Conservation (phyloP, 2,329 filamentous ascomycete species). For the Fusarium pseudocircinatum region DNA sequence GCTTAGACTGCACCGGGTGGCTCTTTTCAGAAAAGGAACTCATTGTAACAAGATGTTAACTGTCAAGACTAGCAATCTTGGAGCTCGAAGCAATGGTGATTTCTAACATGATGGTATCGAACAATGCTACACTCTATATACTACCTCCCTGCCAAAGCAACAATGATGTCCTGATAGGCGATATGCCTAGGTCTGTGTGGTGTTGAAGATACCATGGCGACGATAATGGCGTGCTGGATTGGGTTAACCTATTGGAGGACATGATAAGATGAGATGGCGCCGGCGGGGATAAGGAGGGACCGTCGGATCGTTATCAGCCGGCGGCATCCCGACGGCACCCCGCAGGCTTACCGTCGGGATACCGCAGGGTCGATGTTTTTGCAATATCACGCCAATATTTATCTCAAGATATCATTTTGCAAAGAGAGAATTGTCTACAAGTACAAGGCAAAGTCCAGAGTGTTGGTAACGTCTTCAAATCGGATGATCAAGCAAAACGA, state of each 20-base stretch:
- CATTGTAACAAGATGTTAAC: background rate
- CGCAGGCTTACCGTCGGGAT: slow-evolving; percentile 15
- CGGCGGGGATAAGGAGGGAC: background rate
- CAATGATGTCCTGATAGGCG: background rate
- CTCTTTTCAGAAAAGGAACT: slow-evolving; percentile 23
- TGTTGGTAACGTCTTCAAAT: fast-evolving
- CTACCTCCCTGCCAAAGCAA: background rate
- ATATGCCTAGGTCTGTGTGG: background rate
- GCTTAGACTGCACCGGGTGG: background rate
- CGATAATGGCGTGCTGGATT: slow-evolving; percentile 41
- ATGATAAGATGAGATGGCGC: background rate
- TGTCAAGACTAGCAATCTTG: background rate
- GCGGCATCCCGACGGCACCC: slow-evolving; percentile 26
- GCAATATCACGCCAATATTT: background rate
- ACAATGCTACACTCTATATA: background rate
- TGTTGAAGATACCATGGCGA: slow-evolving; percentile 37
- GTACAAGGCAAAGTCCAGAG: background rate
- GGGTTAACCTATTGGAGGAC: slow-evolving; percentile 18
- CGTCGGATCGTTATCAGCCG: slow-evolving; percentile 23
- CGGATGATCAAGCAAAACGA: background rate
- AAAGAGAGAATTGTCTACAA: background rate
- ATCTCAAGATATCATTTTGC: background rate
- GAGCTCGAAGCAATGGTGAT: background rate
- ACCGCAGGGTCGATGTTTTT: background rate
- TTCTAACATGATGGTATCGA: background rate